phyloP scores from a whole-genome alignment of 371 early-diverging fungal species.

The Nematocida sp. region DNA sequence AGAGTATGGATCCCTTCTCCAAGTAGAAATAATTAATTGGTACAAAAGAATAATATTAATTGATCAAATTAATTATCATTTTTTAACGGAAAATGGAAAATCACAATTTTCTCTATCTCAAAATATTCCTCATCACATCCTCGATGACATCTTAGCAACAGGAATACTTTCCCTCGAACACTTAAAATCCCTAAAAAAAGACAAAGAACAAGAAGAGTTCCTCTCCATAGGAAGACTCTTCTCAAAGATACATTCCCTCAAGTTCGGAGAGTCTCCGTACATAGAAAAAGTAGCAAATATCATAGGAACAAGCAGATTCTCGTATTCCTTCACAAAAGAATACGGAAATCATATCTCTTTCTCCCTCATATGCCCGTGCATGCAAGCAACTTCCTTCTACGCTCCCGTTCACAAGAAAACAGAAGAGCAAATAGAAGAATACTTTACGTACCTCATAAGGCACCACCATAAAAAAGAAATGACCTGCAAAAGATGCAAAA shows the following conservation, averaged over 20 bases:
- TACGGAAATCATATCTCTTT: neutral
- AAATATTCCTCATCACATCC: neutral
- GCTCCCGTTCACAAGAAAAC: neutral
- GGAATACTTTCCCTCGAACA: conserved; percentile 22
- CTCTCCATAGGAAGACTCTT: conserved; percentile 15
- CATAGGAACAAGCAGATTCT: conserved; percentile 28
- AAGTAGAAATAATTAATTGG: neutral
- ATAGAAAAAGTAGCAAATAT: conserved; percentile 6
- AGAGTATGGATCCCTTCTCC: conserved; percentile 33
- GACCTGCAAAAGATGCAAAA: conserved; percentile 12
- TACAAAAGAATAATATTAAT: conserved; percentile 4
- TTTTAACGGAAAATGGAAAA: neutral
- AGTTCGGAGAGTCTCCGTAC: neutral
- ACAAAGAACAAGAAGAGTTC: neutral
- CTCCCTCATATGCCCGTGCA: conserved; percentile 8
- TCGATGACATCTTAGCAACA: neutral
- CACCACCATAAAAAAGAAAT: neutral
- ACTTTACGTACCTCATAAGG: neutral
- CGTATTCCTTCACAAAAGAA: neutral
- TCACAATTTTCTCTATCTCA: neutral
- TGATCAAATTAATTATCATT: conserved; percentile 13
- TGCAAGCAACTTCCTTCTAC: neutral
- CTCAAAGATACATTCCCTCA: conserved; percentile 21
- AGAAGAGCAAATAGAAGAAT: neutral
- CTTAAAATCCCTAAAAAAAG: neutral